Evolutionary conservation across 768 basidiomycete genomes (phyloP), one percentile per base, ranked within the genome.

Genomic region (Lactarius pseudohatsudake): DNA sequence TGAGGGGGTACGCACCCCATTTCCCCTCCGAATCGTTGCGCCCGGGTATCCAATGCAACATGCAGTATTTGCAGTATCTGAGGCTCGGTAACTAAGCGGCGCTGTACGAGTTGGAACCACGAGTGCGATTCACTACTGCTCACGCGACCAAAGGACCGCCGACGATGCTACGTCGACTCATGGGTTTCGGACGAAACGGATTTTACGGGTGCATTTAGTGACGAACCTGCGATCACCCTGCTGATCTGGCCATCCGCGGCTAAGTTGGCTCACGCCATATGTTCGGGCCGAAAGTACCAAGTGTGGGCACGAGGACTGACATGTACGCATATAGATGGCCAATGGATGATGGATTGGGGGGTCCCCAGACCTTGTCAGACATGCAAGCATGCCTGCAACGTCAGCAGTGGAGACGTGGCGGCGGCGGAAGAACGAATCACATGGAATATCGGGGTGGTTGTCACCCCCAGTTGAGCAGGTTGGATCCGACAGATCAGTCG

Each of bases 251-350:
- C 13, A 15, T 6, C 50, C 22, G 13, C 11, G 22, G 50, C 50
- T 26, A 22, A 26, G 50, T 53, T 15, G 50, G 22, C 16, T 13
- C 41, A 9, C 56, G 58, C 64, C 64, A 40, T 22, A 7, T 34
- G 15, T 10, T 47, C 28, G 64, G 64, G 34, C 54, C 64, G 40
- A 55, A 32, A 15, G 53, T 40, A 56, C 64, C 64, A 56, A 34
- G 54, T 65, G 43, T 15, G 34, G 64, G 34, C 64, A 65, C 64
- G 64, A 65, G 59, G 59, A 34, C 59, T 30, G 59, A 47, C 20
- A 38, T 32, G 32, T 16, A 47, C 38, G 26, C 16, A 65, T 15
- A n/a, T 34, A 26, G 34, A 34, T 10, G n/a, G 28, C 30, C 28
- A 30, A 57, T n/a, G 18, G 32, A 36, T 34, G 32, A 36, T 11